A percentile compares a stretch with the other conserved stretches of the same genome.
These are phyloP conservation scores for Neospermospora avenae DNA, from an alignment of 2,329 filamentous ascomycete species.

Conservation along the genomic window DNA sequence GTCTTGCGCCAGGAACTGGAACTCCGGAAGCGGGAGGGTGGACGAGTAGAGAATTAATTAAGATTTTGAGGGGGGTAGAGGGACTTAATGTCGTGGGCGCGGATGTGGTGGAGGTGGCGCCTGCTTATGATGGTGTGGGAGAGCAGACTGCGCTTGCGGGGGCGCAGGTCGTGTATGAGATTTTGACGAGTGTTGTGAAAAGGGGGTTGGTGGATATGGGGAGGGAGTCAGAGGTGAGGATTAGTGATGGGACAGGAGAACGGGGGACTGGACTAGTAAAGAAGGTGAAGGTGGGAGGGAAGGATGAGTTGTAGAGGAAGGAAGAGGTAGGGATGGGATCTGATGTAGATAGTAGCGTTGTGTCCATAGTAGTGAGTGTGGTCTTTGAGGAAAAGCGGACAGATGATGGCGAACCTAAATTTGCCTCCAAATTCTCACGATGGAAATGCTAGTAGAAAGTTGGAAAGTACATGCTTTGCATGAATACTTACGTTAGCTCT, in stretches of 20 bases:
- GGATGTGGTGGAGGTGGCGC: constrained; percentile 85
- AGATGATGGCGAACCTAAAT: too few relatives aligned
- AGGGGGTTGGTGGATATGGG: constrained; percentile 43
- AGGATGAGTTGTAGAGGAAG: constrained; percentile 3
- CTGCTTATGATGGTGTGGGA: constrained; percentile 75
- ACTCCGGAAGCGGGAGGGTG: constrained; percentile 89
- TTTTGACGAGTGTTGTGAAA: constrained; percentile 74
- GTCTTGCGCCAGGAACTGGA: constrained; percentile 69
- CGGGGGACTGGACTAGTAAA: neutral
- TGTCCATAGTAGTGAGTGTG: neutral
- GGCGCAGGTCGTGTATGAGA: constrained; percentile 80
- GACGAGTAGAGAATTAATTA: constrained; percentile 84
- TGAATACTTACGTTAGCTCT: too few relatives aligned
- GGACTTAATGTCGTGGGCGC: constrained; percentile 81
- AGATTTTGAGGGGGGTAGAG: constrained; percentile 79
- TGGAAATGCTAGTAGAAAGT: too few relatives aligned
- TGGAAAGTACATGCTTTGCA: too few relatives aligned
- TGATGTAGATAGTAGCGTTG: neutral
- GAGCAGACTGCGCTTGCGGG: constrained; percentile 81
- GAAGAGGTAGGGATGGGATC: neutral
- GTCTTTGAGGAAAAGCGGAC: too few relatives aligned
- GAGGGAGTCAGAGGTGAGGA: constrained; percentile 26
- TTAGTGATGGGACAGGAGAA: constrained; percentile 19
- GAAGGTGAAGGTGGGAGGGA: neutral
- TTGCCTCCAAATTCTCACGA: too few relatives aligned